Evolutionary conservation across 371 early-diverging fungal genomes (phyloP).

Genomic region (Smittium culicis): DNA sequence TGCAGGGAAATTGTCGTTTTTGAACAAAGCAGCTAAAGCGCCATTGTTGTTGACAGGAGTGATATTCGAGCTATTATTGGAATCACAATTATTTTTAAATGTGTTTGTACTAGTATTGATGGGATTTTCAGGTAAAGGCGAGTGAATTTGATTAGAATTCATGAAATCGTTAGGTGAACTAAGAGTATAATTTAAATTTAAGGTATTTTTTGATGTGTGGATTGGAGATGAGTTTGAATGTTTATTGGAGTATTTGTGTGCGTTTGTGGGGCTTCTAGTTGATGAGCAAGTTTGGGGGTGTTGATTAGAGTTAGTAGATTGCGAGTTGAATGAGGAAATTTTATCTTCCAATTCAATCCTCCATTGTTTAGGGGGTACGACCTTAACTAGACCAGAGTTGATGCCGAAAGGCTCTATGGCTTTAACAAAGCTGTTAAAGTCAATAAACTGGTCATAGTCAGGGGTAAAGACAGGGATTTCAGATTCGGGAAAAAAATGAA

Average conservation of each 20-base stretch:
- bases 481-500: constrained; percentile 32
- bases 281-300: background rate
- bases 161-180: too few relatives aligned
- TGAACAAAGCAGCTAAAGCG: constrained; percentile 21
- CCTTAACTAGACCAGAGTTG: constrained; percentile 68
- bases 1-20: constrained; percentile 41
- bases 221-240: too few relatives aligned
- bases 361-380: constrained; percentile 86
- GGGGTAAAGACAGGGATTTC: constrained; percentile 78
- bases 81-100: background rate
- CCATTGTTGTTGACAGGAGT: constrained; percentile 12
- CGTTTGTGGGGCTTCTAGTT: background rate
- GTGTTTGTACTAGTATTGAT: background rate
- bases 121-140: background rate
- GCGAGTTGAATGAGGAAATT: background rate
- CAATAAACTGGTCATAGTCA: constrained; percentile 68
- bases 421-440: constrained; percentile 62
- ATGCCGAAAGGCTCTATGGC: constrained; percentile 61
- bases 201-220: too few relatives aligned
- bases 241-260: too few relatives aligned
- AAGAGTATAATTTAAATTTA: too few relatives aligned
- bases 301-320: background rate
- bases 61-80: too few relatives aligned
- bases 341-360: constrained; percentile 29
- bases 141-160: too few relatives aligned